Evolutionary conservation across 768 basidiomycete species (phyloP), one percentile per base, ranked within the genome.

Genomic region (Lentinula detonsa): DNA sequence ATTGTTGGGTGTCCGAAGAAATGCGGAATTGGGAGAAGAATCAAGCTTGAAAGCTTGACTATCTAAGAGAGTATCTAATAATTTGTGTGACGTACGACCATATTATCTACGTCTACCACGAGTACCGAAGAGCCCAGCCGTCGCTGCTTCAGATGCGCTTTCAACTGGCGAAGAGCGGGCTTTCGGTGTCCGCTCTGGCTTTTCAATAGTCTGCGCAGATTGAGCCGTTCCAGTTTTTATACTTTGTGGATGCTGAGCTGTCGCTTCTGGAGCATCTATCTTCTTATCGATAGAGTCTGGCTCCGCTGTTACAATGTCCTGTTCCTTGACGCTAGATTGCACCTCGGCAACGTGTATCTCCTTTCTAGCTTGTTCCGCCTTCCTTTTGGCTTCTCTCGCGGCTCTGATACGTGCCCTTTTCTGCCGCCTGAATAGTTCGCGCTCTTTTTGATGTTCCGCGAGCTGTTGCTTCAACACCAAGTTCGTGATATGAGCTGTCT

Each of bases 1-100:
- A 93, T 67, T 91, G 88, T 67, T 87, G 83, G 75, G 82, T 93
- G 33, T 90, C 88, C 11, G 75, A 77, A 56, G 83, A 83, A 48
- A 93, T 92, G 90, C 65, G 75, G 46, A 74, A 79, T 53, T 93
- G 91, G 92, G 80, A 81, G 35, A 73, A 71, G 57, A 65, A 70
- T 52, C 21, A 5, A 3, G 8, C 48, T 23, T 16, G 15, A 7
- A 23, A 13, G 34, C 18, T 10, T 1, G 18, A 33, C 8, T 39
- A 8, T 39, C 0, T 8, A 13, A 8, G 37, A 39, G 37, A 39
- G 3, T 39, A 8, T 39, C 37, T 39, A 39, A 39, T 39, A 13
- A 39, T 39, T 1, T 39, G 37, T 28, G 28, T 23, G 23, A 23
- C 1, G 37, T 39, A 8, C 37, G 7, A 8, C 13, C 37, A n/a